These are phyloP conservation scores for Teratosphaeria epicoccoides DNA, from an alignment of 2,329 filamentous ascomycete genomes.

Conservation along the genomic window DNA sequence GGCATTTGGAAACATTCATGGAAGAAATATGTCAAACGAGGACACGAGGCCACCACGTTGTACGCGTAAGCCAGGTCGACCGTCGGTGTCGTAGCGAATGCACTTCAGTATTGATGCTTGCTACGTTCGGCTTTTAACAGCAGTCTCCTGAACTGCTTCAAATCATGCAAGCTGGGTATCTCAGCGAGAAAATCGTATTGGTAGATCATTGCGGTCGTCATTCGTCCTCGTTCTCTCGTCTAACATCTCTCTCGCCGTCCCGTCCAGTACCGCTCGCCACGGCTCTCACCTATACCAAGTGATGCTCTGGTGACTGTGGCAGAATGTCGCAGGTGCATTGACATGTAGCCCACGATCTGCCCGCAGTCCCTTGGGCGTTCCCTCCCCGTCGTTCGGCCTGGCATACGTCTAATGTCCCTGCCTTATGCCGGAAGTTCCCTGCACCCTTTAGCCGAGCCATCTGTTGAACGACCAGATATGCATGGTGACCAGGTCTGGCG, in stretches of 20 bases:
- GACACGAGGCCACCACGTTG: not conserved
- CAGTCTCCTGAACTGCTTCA: too few species aligned
- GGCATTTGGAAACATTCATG: not conserved
- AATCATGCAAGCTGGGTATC: not conserved
- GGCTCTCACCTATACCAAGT: not conserved
- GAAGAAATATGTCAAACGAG: too few species aligned
- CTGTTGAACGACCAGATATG: not conserved
- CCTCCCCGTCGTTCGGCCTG: too few species aligned
- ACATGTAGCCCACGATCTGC: not conserved
- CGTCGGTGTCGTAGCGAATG: too few species aligned
- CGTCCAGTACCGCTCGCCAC: too few species aligned
- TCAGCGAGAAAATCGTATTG: not conserved
- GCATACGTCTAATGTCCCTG: too few species aligned
- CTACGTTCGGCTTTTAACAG: not conserved
- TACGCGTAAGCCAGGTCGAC: too few species aligned
- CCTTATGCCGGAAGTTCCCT: too few species aligned
- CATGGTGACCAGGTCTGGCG: too few species aligned
- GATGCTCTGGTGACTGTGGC: not conserved
- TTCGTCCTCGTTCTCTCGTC: not conserved
- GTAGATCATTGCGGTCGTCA: not conserved
- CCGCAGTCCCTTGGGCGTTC: not conserved
- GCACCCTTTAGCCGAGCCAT: too few species aligned
- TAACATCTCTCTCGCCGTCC: not conserved
- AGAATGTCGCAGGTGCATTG: not conserved
- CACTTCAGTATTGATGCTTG: too few species aligned